These are phyloP conservation scores for Russula vinacea DNA, from an alignment of 768 basidiomycete species.

Conservation along the genomic window DNA sequence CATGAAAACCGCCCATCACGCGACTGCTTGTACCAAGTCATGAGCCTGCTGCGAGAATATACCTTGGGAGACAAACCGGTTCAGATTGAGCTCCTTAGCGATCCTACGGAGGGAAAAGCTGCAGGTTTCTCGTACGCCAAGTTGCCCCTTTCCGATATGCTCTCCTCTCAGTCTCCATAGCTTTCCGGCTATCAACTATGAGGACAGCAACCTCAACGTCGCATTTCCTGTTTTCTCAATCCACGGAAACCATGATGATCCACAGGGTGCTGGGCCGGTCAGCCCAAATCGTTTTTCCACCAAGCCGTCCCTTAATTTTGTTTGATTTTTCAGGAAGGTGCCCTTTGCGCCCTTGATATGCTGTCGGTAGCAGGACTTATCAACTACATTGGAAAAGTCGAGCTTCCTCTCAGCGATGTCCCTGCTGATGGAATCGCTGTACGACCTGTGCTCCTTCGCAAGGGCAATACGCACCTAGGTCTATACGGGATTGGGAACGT, in stretches of 20 bases:
- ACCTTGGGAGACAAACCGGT: constrained; percentile 86
- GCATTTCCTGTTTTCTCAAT: constrained; percentile 98
- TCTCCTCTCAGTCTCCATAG: constrained; percentile 41
- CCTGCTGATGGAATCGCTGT: constrained; percentile 80
- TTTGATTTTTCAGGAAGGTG: constrained; percentile 66
- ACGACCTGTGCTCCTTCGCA: constrained; percentile 84
- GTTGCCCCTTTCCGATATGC: not conserved
- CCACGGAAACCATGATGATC: constrained; percentile 99
- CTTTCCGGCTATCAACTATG: constrained; percentile 95
- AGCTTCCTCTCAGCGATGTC: constrained; percentile 72
- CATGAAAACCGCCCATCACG: constrained; percentile 96
- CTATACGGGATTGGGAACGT: constrained; percentile 96
- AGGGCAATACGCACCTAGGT: constrained; percentile 83
- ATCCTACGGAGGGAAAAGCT: constrained; percentile 87
- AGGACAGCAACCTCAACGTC: constrained; percentile 93
- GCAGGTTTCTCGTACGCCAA: constrained; percentile 72
- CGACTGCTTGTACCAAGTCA: constrained; percentile 84
- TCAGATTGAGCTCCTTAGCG: constrained; percentile 87
- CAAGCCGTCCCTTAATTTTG: not conserved
- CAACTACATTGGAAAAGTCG: constrained; percentile 98
- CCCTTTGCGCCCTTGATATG: constrained; percentile 91
- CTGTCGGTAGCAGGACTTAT: constrained; percentile 90
- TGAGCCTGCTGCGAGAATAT: constrained; percentile 86
- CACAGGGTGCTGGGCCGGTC: constrained; percentile 91
- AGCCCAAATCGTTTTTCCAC: constrained; percentile 34